Evolutionary conservation across 2,329 filamentous ascomycete genomes (phyloP).

Genomic region (Pseudogymnoascus sp.): DNA sequence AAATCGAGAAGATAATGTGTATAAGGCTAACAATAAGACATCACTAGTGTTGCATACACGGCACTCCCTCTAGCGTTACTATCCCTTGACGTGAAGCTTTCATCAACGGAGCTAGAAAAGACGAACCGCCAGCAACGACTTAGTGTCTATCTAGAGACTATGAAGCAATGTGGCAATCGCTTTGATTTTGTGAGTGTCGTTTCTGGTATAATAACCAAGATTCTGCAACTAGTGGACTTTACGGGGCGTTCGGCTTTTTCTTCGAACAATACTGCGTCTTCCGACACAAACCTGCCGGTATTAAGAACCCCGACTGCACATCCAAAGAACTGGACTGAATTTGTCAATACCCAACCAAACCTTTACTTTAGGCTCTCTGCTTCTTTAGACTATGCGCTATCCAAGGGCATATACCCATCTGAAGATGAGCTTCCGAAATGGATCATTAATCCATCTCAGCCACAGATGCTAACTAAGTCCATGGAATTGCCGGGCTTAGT

Average conservation of each 20-base stretch:
- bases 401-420: neutral
- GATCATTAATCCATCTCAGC: neutral
- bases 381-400: neutral
- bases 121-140: neutral
- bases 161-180: neutral
- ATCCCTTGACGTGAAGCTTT: neutral
- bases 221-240: neutral
- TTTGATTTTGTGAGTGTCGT: neutral
- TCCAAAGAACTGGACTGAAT: neutral
- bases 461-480: neutral
- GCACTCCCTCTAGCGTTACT: neutral
- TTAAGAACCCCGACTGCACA: neutral
- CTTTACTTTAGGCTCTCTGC: neutral
- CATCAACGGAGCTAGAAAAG: neutral
- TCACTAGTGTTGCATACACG: neutral
- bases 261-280: neutral
- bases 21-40: neutral
- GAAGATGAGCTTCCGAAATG: neutral
- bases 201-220: neutral
- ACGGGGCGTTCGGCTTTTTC: neutral
- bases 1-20: neutral
- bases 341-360: neutral
- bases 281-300: neutral
- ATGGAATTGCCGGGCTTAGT: neutral
- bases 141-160: neutral